These are phyloP conservation scores for Thielaviopsis musarum DNA, from an alignment of 2,329 filamentous ascomycete species.

Conservation along the genomic window DNA sequence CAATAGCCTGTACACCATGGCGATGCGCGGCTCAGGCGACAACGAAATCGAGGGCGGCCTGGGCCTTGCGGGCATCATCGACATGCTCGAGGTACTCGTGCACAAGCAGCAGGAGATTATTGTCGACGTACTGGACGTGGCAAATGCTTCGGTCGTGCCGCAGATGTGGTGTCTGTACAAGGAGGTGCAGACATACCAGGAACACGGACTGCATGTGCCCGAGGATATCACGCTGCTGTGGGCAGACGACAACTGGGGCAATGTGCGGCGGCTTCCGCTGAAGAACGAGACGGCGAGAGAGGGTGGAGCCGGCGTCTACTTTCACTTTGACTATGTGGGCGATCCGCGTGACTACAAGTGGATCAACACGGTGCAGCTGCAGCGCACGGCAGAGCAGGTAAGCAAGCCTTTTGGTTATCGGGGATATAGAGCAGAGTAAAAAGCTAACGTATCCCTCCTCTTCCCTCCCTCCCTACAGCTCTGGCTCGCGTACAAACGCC, in stretches of 20 bases:
- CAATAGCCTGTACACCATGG: constrained; percentile 47
- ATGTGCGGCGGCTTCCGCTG: constrained; percentile 44
- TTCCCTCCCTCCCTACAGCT: constrained; percentile 28
- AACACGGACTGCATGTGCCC: constrained; percentile 39
- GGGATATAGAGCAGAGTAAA: not conserved
- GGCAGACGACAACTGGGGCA: constrained; percentile 55
- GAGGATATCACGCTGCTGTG: constrained; percentile 53
- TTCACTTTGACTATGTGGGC: constrained; percentile 38
- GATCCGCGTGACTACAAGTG: constrained; percentile 33
- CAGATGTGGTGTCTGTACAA: constrained; percentile 63
- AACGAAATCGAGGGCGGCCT: constrained; percentile 36
- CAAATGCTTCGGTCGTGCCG: constrained; percentile 33
- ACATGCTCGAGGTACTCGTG: constrained; percentile 43
- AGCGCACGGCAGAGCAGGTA: constrained; percentile 38
- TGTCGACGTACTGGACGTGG: constrained; percentile 25
- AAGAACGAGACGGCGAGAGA: constrained; percentile 39
- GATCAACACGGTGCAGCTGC: constrained; percentile 48
- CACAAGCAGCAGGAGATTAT: constrained; percentile 42
- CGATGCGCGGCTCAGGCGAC: constrained; percentile 55
- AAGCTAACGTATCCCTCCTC: not conserved
- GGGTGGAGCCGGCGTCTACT: constrained; percentile 51
- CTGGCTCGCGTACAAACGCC: constrained; percentile 39
- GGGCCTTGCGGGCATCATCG: constrained; percentile 37
- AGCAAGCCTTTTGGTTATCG: not conserved
- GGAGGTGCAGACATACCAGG: constrained; percentile 54